Evolutionary conservation across 768 basidiomycete species (phyloP).

Genomic region (Crassisporium funariophilum): DNA sequence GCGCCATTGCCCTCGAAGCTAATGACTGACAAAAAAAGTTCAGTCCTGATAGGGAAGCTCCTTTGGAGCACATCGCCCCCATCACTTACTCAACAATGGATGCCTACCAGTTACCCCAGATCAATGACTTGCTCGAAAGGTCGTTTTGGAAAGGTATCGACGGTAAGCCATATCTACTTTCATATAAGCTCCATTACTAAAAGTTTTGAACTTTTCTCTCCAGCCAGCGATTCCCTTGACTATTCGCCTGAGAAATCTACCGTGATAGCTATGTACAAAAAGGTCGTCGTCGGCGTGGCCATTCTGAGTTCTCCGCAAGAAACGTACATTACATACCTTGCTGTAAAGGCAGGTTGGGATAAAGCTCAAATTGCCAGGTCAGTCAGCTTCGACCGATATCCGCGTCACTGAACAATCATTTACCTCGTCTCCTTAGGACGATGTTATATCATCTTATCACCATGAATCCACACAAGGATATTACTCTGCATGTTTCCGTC

Average conservation of each 20-base stretch:
- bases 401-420: conserved; percentile 2
- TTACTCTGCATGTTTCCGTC: conserved; percentile 80
- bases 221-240: conserved; percentile 72
- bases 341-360: conserved; percentile 80
- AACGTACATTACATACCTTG: conserved; percentile 83
- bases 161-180: conserved; percentile 42
- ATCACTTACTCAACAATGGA: conserved; percentile 68
- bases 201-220: not conserved
- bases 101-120: conserved; percentile 60
- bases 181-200: not conserved
- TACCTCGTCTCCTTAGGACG: conserved; percentile 41
- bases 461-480: conserved; percentile 73
- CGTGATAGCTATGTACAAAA: conserved; percentile 72
- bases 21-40: conserved; percentile 4
- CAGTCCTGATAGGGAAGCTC: conserved; percentile 58
- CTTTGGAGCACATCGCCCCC: conserved; percentile 46
- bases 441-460: conserved; percentile 79
- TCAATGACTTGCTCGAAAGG: conserved; percentile 68
- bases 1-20: no score
- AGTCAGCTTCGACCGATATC: conserved; percentile 7
- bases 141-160: conserved; percentile 81
- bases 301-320: conserved; percentile 79
- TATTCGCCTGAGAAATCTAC: conserved; percentile 73
- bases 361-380: conserved; percentile 79
- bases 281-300: conserved; percentile 71